Evolutionary conservation across 768 basidiomycete genomes (phyloP), one percentile per base, ranked within the genome.

Genomic region (Boletus insuetus): DNA sequence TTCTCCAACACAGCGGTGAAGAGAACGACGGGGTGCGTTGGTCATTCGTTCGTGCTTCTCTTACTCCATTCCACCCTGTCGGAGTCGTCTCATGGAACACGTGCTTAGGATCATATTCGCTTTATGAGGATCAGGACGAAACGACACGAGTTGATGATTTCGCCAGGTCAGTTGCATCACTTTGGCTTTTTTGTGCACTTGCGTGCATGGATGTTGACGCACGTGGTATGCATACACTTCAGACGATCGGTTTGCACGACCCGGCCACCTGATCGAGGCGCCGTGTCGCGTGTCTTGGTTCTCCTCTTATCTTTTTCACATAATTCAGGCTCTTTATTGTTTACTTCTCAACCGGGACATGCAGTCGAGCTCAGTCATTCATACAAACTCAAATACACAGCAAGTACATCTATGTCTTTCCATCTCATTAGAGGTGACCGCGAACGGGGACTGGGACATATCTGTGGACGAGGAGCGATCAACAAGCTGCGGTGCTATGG

Each of bases 71-170:
- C 22, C 22, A 3, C 22, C 22, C 22, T 22, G 22, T 22, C 22
- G 22, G 22, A 22, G 2, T 22, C 22, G 22, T 22, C 22, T 22
- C 22, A 22, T 22, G 22, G 14, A 6, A 39, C 17, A n/a, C 14
- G 19, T n/a, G 12, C 52, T 39, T 61, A 94, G 92, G 93, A 94
- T 66, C 87, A 91, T 31, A 79, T 96, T 41, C 82, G 83, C 58
- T 91, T 96, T 66, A 84, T 97, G 82, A 77, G 94, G 55, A 92
- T 96, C 73, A 83, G 94, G 46, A 96, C 94, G 54, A 90, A 84
- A 68, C 81, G 88, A 50, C 94, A 97, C 69, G 94, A 96, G 67
- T 77, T 95, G 53, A 89, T 97, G 87, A 94, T 97, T 55, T 91
- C 94, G 4, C 94, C 94, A 54, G 89, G 94, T 92, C 48, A 11